Base-by-base conservation (phyloP, 2,329 filamentous ascomycete species). In the Teratosphaeria zuluensis region DNA sequence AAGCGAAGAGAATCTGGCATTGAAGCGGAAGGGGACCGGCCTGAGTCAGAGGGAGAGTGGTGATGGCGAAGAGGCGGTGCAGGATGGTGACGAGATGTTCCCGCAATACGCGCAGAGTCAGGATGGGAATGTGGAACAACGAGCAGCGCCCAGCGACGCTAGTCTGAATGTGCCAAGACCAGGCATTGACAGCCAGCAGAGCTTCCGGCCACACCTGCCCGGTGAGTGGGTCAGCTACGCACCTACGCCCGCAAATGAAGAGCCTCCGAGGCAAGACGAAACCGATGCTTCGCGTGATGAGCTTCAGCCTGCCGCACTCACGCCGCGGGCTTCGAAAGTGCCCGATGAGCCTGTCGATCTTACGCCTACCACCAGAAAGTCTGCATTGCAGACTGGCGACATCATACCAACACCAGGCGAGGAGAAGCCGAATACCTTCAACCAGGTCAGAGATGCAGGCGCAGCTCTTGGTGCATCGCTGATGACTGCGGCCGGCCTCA, bases 181-280 rank as follows among this genome's bases (percentile, higher is more conserved):
- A 9, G 59, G 58, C 14, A 16, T 63, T 60, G 63, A 58, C 61
- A 67, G 57, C 62, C 64, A 42, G 32, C 66, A 67, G 51, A 79
- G 76, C 60, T 82, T 81, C 63, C 73, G 76, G 57, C 80, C 80
- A 14, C 73, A 78, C 56, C 66, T 82, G 33, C 80, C 80, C 46
- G 80, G 80, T 24, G 77, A 77, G 56, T 82, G 80, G 80, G 75
- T 80, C 56, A 82, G 80, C 33, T 78, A 74, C 60, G 72, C 74
- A 2, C 75, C 75, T 6, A 75, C 73, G 32, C 69, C 72, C 35
- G 73, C 70, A 6, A 68, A 70, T n/a, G 71, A 74, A n/a, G 67
- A 61, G 28, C 68, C 68, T 12, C 63, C 71, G 16, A 58, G 57
- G 52, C 52, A 56, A 30, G 9, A 35, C 1, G 19, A 28, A n/a